phyloP scores from a whole-genome alignment of 2,329 filamentous ascomycete species.

The Neonectria coccinea region DNA sequence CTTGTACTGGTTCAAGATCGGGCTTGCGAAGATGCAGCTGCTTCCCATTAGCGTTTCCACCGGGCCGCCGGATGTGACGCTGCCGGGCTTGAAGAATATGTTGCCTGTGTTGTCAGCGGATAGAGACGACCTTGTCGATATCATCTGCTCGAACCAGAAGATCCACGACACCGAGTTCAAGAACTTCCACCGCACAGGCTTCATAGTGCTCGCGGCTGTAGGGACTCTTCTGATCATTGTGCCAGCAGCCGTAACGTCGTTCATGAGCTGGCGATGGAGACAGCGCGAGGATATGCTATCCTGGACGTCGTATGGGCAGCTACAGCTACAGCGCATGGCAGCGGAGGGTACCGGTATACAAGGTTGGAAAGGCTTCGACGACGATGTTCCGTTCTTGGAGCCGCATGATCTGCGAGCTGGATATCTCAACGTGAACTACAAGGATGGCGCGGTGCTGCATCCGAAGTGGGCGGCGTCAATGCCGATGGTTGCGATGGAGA shows the following conservation, averaged over 20 bases:
- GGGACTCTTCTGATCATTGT: neutral
- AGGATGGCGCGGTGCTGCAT: neutral
- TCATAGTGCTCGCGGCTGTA: neutral
- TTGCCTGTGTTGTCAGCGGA: slow-evolving; percentile 1
- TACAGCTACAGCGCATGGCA: slow-evolving; percentile 3
- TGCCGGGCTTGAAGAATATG: slow-evolving; percentile 1
- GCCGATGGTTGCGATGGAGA: neutral
- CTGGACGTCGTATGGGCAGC: neutral
- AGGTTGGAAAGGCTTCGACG: neutral
- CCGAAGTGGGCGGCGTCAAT: neutral
- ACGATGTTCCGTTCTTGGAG: neutral
- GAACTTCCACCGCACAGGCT: slow-evolving; percentile 2
- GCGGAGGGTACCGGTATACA: neutral
- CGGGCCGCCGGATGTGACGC: neutral
- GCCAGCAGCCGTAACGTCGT: neutral
- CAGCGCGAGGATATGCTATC: neutral
- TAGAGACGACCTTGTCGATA: slow-evolving; percentile 5
- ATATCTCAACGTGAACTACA: neutral
- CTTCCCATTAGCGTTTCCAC: slow-evolving; percentile 11
- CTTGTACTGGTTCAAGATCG: slow-evolving; percentile 25
- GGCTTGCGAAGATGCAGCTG: slow-evolving; percentile 26
- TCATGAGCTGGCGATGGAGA: neutral
- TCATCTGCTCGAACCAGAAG: slow-evolving; percentile 11
- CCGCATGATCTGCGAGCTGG: neutral
- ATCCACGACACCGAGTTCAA: slow-evolving; percentile 19